Conservation (phyloP, 305 asterid genomes). For the Petunia hybrid region DNA sequence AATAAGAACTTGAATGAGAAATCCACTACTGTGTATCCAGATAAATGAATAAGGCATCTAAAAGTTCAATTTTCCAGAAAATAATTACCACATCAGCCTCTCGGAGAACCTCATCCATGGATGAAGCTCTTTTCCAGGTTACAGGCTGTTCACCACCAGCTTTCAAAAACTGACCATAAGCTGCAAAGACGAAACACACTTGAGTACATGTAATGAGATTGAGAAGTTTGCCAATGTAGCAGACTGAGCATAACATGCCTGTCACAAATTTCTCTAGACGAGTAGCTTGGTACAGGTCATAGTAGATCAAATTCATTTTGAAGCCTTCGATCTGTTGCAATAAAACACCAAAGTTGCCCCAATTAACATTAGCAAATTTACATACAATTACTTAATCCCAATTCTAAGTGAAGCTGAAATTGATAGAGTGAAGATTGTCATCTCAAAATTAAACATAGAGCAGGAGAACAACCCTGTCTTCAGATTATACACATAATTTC, state of each 20-base stretch:
- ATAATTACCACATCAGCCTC: constrained; percentile 83
- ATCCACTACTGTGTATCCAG: neutral
- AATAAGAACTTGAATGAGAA: constrained; percentile 9
- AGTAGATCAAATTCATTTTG: constrained; percentile 97
- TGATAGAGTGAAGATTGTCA: neutral
- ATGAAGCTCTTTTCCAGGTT: constrained; percentile 88
- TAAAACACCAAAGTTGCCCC: constrained; percentile 20
- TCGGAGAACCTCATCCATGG: constrained; percentile 93
- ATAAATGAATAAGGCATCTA: neutral
- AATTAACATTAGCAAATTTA: constrained; percentile 7
- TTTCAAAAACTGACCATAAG: constrained; percentile 90
- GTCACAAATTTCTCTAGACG: constrained; percentile 95
- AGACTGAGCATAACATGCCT: constrained; percentile 52
- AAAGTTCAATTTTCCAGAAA: neutral
- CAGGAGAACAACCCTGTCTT: neutral
- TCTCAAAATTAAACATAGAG: neutral
- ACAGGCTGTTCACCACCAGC: constrained; percentile 94
- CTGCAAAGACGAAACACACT: constrained; percentile 48
- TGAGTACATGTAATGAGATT: constrained; percentile 21
- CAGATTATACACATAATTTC: neutral
- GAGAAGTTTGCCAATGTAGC: constrained; percentile 26
- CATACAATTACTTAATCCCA: neutral
- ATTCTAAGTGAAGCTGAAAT: neutral
- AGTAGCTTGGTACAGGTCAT: constrained; percentile 92
- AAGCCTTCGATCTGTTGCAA: constrained; percentile 88